Evolutionary conservation across 768 basidiomycete species (phyloP).

Genomic region (Boletellus ananas): DNA sequence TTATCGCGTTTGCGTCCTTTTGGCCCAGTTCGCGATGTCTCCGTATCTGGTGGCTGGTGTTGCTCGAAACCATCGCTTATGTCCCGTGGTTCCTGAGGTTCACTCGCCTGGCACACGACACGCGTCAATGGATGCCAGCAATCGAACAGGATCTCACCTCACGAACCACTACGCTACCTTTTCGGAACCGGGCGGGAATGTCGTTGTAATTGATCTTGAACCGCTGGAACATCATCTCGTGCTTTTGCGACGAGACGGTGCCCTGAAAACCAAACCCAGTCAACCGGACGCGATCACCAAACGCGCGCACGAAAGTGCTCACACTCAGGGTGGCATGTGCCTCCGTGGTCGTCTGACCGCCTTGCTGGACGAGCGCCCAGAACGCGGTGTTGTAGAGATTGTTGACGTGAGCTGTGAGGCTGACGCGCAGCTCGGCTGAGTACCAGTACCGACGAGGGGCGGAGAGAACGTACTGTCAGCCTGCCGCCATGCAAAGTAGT

Average conservation of each 20-base stretch:
- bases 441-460: background rate
- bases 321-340: slow-evolving; percentile 82
- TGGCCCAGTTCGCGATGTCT: slow-evolving; percentile 13
- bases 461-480: slow-evolving; percentile 82
- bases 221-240: slow-evolving; percentile 81
- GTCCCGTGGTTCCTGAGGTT: slow-evolving; percentile 3
- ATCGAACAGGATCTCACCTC: slow-evolving; percentile 35
- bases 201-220: slow-evolving; percentile 89
- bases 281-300: background rate
- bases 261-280: slow-evolving; percentile 50
- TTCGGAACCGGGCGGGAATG: slow-evolving; percentile 66
- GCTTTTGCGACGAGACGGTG: slow-evolving; percentile 83
- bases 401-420: slow-evolving; percentile 83
- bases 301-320: slow-evolving; percentile 10
- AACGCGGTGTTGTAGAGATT: slow-evolving; percentile 96
- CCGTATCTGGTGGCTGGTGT: background rate
- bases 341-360: slow-evolving; percentile 70
- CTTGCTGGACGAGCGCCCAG: slow-evolving; percentile 88
- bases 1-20: slow-evolving; percentile 34
- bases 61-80: background rate
- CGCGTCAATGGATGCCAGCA: background rate
- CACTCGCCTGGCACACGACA: slow-evolving; percentile 2
- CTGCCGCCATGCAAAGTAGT: slow-evolving; percentile 97
- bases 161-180: slow-evolving; percentile 82
- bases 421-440: slow-evolving; percentile 17